Base-by-base conservation (phyloP, 106 monocot genomes). In the Platanthera guangdongensis region DNA sequence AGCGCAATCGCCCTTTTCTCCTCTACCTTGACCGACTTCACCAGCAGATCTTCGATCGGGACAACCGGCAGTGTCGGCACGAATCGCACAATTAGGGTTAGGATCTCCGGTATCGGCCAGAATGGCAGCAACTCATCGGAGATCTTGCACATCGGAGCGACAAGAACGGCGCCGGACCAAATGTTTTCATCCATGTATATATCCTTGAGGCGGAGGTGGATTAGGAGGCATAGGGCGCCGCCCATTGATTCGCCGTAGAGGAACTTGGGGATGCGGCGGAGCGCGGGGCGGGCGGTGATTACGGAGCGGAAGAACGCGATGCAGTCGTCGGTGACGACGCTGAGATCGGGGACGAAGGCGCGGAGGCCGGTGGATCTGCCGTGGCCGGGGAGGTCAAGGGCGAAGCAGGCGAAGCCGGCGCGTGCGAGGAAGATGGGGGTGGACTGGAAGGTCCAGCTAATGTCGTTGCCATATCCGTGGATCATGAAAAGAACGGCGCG, bases 391-490 rank as follows among this genome's bases (percentile, higher is more conserved):
- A 96, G 95, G 71, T 96, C 95, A 59, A 87, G 79, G 50, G 95
- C 93, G 76, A 84, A 90, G 84, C 93, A 93, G 59, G 85, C 81
- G 79, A 82, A 96, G 16, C 93, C 93, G 46, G 52, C 19, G 59
- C 78, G 47, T 32, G 95, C 95, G 47, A 96, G 88, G 87, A 86
- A 90, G 77, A 91, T 76, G 48, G 93, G 84, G 50, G 93, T 96
- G 80, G 82, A 75, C 74, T 96, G 95, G 84, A 96, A 90, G 72
- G 93, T 93, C 95, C 95, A 96, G 89, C 89, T 88, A 80, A 82
- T 89, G 84, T 96, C 95, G 82, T 93, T 93, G 75, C 93, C 95
- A 76, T 96, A 96, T 18, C 95, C 95, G 57, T 96, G 95, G 79
- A 93, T 82, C 93, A 96, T 89, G 81, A 84, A 90, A 50, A 96